phyloP scores from a whole-genome alignment of 345 rosid species.

The Cardiospermum halicacabum region DNA sequence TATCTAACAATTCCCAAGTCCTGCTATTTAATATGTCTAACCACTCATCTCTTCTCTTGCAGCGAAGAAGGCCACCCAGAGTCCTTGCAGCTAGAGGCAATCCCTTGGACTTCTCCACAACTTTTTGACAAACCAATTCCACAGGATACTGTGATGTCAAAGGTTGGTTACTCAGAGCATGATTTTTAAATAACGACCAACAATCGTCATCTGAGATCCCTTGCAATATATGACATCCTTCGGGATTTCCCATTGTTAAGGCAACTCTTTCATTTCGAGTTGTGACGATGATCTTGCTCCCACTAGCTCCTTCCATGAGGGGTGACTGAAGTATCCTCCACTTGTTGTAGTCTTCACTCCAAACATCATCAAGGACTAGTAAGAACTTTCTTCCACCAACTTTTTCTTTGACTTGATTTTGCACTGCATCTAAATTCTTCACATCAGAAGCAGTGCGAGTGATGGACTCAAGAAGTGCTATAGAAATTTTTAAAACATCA shows the following conservation, averaged over 20 bases:
- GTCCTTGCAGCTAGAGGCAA: neutral
- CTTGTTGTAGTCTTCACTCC: neutral
- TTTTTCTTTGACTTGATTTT: neutral
- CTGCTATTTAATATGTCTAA: neutral
- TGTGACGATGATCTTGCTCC: neutral
- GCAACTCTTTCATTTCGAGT: neutral
- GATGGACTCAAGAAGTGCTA: neutral
- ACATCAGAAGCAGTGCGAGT: too few relatives aligned
- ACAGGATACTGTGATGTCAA: neutral
- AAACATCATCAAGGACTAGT: slow-evolving; percentile 6
- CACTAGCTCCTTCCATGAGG: neutral
- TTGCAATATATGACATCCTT: neutral
- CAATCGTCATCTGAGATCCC: neutral
- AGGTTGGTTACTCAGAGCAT: neutral
- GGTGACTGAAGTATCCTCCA: neutral
- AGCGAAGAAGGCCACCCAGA: neutral
- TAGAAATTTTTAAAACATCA: neutral
- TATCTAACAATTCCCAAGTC: neutral
- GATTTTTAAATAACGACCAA: neutral
- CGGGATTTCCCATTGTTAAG: neutral
- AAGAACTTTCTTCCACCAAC: neutral
- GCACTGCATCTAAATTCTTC: neutral
- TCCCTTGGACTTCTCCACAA: neutral
- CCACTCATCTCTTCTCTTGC: neutral
- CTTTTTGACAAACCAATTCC: neutral